phyloP scores from a whole-genome alignment of 768 basidiomycete species.

The Termitomyces titanicus region DNA sequence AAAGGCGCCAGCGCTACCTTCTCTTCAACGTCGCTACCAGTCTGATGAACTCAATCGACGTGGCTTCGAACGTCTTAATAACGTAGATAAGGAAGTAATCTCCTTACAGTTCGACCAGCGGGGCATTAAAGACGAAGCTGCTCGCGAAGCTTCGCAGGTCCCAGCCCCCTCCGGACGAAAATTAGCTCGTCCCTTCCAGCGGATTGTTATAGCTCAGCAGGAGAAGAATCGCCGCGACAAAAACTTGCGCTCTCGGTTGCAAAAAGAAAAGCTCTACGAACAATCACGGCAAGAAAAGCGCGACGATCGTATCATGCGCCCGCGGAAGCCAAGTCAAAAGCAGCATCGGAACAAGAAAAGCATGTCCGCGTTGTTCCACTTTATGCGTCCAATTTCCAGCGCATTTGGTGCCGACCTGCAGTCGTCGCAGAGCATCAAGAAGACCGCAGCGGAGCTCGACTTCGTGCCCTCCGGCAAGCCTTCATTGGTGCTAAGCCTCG shows the following conservation, averaged over 20 bases:
- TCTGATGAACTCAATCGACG: conserved; percentile 58
- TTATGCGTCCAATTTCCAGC: conserved; percentile 88
- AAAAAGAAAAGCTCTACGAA: conserved; percentile 74
- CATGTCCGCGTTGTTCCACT: conserved; percentile 79
- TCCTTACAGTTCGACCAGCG: conserved; percentile 65
- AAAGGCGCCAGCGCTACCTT: conserved; percentile 44
- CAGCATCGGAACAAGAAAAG: conserved; percentile 87
- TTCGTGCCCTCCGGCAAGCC: conserved; percentile 73
- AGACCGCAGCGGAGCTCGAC: conserved; percentile 71
- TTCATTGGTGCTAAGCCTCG: conserved; percentile 67
- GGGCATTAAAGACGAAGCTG: conserved; percentile 71
- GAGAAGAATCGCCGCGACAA: conserved; percentile 84
- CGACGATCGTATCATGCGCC: conserved; percentile 77
- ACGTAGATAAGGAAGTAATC: conserved; percentile 67
- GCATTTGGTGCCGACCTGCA: conserved; percentile 70
- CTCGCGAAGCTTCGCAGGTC: conserved; percentile 53
- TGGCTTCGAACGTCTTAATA: conserved; percentile 73
- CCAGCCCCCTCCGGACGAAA: conserved; percentile 48
- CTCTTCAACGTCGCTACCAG: conserved; percentile 37
- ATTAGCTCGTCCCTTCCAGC: conserved; percentile 61
- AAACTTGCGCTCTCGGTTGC: conserved; percentile 60
- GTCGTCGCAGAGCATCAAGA: conserved; percentile 40
- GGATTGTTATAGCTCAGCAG: conserved; percentile 58
- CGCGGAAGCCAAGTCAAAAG: conserved; percentile 55
- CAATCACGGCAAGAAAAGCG: conserved; percentile 69